These are phyloP conservation scores for Cystobasidium pallidum DNA, from an alignment of 1,284 basidiomycete genomes.

Conservation along the genomic window DNA sequence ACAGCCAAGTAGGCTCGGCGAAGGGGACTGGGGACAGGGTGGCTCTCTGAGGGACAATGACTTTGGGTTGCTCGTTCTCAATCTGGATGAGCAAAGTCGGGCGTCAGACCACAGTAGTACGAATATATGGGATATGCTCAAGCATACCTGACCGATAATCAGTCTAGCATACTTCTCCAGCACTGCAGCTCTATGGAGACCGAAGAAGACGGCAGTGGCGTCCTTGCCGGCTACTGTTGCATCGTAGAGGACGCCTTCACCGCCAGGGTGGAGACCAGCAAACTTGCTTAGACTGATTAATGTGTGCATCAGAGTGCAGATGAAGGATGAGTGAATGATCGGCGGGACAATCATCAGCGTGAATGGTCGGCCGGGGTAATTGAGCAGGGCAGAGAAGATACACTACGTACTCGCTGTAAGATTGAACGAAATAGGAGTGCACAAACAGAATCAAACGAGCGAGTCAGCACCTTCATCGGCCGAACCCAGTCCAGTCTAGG, in stretches of 20 bases:
- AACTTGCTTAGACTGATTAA: conserved; percentile 63
- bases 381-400: neutral
- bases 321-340: neutral
- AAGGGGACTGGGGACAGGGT: conserved; percentile 68
- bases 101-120: too few species aligned
- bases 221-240: conserved; percentile 49
- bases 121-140: too few species aligned
- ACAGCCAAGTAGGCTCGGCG: conserved; percentile 81
- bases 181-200: conserved; percentile 77
- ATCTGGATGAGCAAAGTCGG: conserved; percentile 57
- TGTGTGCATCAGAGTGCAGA: too few species aligned
- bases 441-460: neutral
- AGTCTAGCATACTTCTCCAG: conserved; percentile 72
- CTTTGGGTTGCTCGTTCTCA: conserved; percentile 65
- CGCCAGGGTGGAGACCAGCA: conserved; percentile 78
- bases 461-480: neutral
- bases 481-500: neutral
- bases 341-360: conserved; percentile 4
- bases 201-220: conserved; percentile 65
- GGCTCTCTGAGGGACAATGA: conserved; percentile 60
- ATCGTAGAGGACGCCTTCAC: conserved; percentile 66
- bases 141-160: conserved; percentile 63
- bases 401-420: conserved; percentile 27
- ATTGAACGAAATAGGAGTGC: neutral
- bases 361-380: neutral